Evolutionary conservation across 1,284 basidiomycete genomes (phyloP).

Genomic region (Trichosporon ovoides): DNA sequence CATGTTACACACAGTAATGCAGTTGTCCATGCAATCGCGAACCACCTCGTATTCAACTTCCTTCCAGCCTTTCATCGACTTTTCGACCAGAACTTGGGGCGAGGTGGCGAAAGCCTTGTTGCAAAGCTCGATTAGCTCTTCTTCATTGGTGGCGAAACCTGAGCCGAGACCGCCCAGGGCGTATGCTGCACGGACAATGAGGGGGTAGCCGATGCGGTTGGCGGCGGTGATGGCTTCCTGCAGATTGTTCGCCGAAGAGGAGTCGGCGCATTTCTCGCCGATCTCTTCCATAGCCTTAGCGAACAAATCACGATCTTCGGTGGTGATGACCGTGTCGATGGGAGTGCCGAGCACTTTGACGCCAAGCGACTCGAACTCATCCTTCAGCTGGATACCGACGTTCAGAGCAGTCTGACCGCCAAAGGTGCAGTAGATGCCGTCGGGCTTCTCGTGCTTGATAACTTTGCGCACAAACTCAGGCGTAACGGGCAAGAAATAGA

Average conservation of each 20-base stretch:
- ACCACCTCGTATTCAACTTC: conserved; percentile 99
- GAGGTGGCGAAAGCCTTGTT: conserved; percentile 92
- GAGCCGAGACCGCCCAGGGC: conserved; percentile 92
- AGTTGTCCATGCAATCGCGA: conserved; percentile 86
- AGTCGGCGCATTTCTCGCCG: conserved; percentile 85
- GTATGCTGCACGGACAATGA: conserved; percentile 94
- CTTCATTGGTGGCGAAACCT: conserved; percentile 88
- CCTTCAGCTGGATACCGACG: conserved; percentile 95
- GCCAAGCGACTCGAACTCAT: conserved; percentile 80
- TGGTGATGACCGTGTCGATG: conserved; percentile 94
- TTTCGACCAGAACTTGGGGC: conserved; percentile 95
- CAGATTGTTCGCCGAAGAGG: conserved; percentile 67
- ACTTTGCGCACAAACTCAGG: conserved; percentile 97
- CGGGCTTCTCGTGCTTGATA: conserved; percentile 96
- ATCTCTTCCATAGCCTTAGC: conserved; percentile 93
- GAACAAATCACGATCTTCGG: conserved; percentile 93
- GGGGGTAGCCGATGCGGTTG: conserved; percentile 82
- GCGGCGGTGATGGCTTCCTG: conserved; percentile 87
- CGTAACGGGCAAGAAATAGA: conserved; percentile 97
- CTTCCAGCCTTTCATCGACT: conserved; percentile 99
- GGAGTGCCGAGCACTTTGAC: conserved; percentile 93
- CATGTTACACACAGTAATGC: conserved; percentile 99
- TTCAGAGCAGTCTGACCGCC: conserved; percentile 97
- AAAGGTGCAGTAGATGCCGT: conserved; percentile 98
- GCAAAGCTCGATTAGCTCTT: conserved; percentile 79